phyloP scores from a whole-genome alignment of 441 rosid species.

The Lepidium campestre region DNA sequence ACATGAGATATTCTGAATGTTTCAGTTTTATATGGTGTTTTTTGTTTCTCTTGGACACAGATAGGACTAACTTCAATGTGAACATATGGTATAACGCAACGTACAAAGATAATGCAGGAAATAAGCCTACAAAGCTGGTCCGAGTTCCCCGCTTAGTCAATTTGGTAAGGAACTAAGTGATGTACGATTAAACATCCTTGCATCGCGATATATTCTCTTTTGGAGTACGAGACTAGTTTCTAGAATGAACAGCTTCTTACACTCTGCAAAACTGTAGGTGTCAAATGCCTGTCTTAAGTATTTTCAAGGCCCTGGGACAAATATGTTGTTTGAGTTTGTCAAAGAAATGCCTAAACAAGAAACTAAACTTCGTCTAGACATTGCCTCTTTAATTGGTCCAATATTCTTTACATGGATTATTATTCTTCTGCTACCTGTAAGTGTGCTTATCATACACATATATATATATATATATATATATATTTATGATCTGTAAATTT shows the following conservation, averaged over 20 bases:
- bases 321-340: conserved; percentile 65
- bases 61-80: conserved; percentile 52
- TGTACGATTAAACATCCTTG: not conserved
- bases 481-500: no score
- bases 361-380: conserved; percentile 47
- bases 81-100: conserved; percentile 82
- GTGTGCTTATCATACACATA: no score
- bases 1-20: not conserved
- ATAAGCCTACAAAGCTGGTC: conserved; percentile 29
- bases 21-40: conserved; percentile 14
- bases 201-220: not conserved
- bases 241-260: not conserved
- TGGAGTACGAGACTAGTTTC: not conserved
- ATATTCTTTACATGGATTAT: conserved; percentile 60
- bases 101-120: conserved; percentile 30
- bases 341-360: conserved; percentile 81
- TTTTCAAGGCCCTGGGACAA: conserved; percentile 58
- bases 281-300: conserved; percentile 78
- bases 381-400: conserved; percentile 78
- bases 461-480: no score
- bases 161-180: conserved; percentile 46
- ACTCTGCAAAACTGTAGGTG: conserved; percentile 38
- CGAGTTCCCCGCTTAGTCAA: conserved; percentile 78
- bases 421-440: conserved; percentile 69
- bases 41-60: conserved; percentile 49